Evolutionary conservation across 2,329 filamentous ascomycete genomes (phyloP).

Genomic region (Fonsecaea pedrosoi): DNA sequence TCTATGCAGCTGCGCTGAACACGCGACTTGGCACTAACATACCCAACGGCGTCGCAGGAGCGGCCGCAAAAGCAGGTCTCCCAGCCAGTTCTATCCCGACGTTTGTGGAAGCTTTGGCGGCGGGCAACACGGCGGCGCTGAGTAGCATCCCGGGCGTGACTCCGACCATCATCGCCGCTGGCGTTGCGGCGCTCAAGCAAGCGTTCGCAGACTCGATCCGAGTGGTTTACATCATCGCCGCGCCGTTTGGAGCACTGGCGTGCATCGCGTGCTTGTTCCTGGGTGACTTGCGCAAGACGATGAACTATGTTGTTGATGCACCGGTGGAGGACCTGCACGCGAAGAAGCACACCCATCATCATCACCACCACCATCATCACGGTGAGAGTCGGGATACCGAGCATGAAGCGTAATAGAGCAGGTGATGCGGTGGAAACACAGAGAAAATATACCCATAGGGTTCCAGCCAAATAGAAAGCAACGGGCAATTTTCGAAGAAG

Average conservation of each 20-base stretch:
- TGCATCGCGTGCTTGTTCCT: conserved; percentile 34
- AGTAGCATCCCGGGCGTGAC: conserved; percentile 26
- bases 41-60: conserved; percentile 25
- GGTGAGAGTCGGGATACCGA: conserved; percentile 5
- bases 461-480: too few species aligned
- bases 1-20: conserved; percentile 32
- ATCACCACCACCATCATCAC: conserved; percentile 5
- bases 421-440: too few species aligned
- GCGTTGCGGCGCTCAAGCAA: conserved; percentile 27
- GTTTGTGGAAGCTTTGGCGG: conserved; percentile 29
- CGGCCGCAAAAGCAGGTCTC: conserved; percentile 29
- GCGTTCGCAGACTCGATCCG: conserved; percentile 35
- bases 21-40: conserved; percentile 27
- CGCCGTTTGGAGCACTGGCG: conserved; percentile 32
- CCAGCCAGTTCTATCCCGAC: conserved; percentile 23
- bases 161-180: conserved; percentile 24
- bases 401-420: background rate
- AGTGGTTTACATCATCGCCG: conserved; percentile 35
- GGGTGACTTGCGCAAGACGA: conserved; percentile 36
- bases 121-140: conserved; percentile 30
- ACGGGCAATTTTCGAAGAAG: too few species aligned
- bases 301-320: conserved; percentile 37
- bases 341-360: conserved; percentile 23
- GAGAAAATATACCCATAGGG: too few species aligned
- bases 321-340: conserved; percentile 37